These are phyloP conservation scores for Aureobasidium leucospermi DNA, from an alignment of 2,329 filamentous ascomycete genomes.

Conservation along the genomic window DNA sequence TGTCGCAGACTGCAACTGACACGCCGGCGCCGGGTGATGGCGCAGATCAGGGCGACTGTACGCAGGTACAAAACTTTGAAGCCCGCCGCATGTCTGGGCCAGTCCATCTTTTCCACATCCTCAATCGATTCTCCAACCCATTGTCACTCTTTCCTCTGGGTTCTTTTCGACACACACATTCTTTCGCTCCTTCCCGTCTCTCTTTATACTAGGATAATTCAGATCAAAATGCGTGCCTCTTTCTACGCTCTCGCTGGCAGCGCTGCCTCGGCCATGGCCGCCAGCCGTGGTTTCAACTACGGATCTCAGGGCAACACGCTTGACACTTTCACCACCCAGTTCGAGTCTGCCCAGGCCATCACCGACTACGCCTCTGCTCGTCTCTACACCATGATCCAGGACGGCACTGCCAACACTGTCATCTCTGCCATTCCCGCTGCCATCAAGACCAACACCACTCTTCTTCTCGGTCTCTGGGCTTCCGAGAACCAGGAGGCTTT, in stretches of 20 bases:
- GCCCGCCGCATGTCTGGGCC: background rate
- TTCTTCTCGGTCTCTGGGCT: constrained; percentile 79
- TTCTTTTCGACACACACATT: constrained; percentile 2
- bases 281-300: constrained; percentile 65
- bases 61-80: constrained; percentile 14
- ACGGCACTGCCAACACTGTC: constrained; percentile 54
- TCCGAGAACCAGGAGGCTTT: constrained; percentile 58
- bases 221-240: constrained; percentile 12
- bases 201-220: background rate
- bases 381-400: constrained; percentile 69
- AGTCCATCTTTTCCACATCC: background rate
- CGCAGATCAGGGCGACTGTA: constrained; percentile 11
- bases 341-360: constrained; percentile 58
- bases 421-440: constrained; percentile 72
- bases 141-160: constrained; percentile 11
- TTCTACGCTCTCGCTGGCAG: constrained; percentile 28
- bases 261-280: constrained; percentile 30
- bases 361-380: constrained; percentile 61
- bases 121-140: constrained; percentile 2
- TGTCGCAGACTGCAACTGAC: constrained; percentile 8
- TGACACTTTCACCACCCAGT: constrained; percentile 42
- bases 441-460: constrained; percentile 67
- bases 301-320: constrained; percentile 36
- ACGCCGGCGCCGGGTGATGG: constrained; percentile 5
- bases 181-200: background rate